A percentile compares a stretch with the other conserved stretches of the same genome.
phyloP scores from a whole-genome alignment of 352 stramenopile species.

The Globisporangium polare region DNA sequence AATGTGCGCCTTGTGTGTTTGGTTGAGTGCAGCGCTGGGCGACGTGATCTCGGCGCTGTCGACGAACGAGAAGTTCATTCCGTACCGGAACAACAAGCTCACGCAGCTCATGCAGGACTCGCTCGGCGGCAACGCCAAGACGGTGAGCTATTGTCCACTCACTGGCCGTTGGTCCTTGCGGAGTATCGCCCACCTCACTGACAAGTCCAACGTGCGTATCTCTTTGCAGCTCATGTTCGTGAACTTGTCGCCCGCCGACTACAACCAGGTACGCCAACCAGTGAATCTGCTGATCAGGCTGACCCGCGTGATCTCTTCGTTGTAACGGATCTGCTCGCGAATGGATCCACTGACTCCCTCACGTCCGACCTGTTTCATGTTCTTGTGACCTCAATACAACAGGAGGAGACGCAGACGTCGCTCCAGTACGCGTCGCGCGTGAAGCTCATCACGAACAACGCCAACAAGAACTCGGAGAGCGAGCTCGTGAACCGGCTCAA shows the following conservation, averaged over 20 bases:
- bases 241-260: slow-evolving; percentile 87
- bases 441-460: slow-evolving; percentile 88
- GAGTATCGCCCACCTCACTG: neutral
- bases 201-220: neutral
- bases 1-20: neutral
- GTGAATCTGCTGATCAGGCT: neutral
- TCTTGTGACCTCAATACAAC: neutral
- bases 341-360: slow-evolving; percentile 5
- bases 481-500: slow-evolving; percentile 82
- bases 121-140: slow-evolving; percentile 92
- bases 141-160: slow-evolving; percentile 28
- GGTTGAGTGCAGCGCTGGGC: slow-evolving; percentile 51
- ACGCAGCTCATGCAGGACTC: slow-evolving; percentile 93
- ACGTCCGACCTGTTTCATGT: neutral
- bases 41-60: slow-evolving; percentile 92
- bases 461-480: slow-evolving; percentile 84
- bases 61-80: slow-evolving; percentile 91
- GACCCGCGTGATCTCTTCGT: neutral
- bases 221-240: slow-evolving; percentile 82
- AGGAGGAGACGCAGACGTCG: slow-evolving; percentile 84
- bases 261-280: slow-evolving; percentile 64
- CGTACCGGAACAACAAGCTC: slow-evolving; percentile 93
- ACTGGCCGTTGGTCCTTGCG: neutral
- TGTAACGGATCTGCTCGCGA: slow-evolving; percentile 1
- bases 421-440: slow-evolving; percentile 80